phyloP scores from a whole-genome alignment of 2,329 filamentous ascomycete genomes.

The Uncinocarpus reesii region DNA sequence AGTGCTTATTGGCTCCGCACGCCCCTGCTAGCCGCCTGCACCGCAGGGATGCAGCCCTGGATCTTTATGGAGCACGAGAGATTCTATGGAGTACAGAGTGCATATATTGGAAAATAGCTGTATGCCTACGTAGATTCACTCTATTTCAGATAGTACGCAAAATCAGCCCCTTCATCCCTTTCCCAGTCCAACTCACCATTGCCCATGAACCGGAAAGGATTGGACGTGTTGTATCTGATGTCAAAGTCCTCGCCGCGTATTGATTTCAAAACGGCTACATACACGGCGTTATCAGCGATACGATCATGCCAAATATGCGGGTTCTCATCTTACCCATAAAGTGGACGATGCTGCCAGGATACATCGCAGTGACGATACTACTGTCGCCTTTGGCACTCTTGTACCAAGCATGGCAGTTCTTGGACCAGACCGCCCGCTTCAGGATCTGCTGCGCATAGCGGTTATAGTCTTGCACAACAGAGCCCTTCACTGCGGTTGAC shows the following conservation, averaged over 20 bases:
- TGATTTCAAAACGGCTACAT: no score
- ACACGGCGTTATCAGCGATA: not conserved
- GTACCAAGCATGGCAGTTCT: slow-evolving; percentile 16
- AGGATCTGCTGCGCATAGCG: slow-evolving; percentile 6
- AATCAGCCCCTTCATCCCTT: not conserved
- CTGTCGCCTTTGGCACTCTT: slow-evolving; percentile 14
- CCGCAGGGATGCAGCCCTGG: no score
- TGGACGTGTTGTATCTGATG: slow-evolving; percentile 18
- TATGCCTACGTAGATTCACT: not conserved
- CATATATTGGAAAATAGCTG: not conserved
- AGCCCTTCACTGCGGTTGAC: slow-evolving; percentile 10
- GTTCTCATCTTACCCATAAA: slow-evolving; percentile 5
- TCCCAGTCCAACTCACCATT: slow-evolving; percentile 17
- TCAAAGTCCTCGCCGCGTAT: slow-evolving; percentile 19
- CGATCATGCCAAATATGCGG: not conserved
- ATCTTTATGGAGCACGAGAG: no score
- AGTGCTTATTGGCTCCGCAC: no score
- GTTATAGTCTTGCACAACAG: slow-evolving; percentile 4
- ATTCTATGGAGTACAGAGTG: no score
- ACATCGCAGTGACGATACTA: slow-evolving; percentile 18
- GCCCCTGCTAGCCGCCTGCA: no score
- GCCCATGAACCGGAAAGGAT: slow-evolving; percentile 18
- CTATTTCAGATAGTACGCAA: slow-evolving; percentile 8
- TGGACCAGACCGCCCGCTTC: slow-evolving; percentile 11
- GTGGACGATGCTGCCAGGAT: slow-evolving; percentile 20